These are phyloP conservation scores for Thozetella sp. DNA, from an alignment of 495 filamentous ascomycete genomes.

Conservation along the genomic window DNA sequence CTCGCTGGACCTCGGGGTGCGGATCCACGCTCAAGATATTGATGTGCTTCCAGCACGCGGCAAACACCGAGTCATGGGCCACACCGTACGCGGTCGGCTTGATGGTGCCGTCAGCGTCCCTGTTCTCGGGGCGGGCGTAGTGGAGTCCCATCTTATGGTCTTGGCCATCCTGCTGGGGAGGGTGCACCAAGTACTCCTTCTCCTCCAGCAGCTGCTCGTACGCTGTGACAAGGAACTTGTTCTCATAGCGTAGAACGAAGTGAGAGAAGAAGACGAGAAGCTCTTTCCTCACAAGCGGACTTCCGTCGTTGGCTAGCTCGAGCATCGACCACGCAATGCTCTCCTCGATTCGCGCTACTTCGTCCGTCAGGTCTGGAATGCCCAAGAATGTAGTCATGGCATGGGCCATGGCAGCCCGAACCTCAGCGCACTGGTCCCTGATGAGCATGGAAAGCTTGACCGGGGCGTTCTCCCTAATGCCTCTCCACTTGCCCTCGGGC, in stretches of 20 bases:
- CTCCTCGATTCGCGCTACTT: constrained; percentile 89
- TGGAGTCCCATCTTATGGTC: constrained; percentile 59
- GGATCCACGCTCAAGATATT: constrained; percentile 90
- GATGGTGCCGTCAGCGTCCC: constrained; percentile 50
- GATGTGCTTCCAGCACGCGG: constrained; percentile 91
- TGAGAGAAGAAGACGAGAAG: constrained; percentile 90
- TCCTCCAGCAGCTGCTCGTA: constrained; percentile 91
- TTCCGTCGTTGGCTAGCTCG: constrained; percentile 87
- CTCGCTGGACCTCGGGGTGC: constrained; percentile 87
- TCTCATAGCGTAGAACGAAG: constrained; percentile 88
- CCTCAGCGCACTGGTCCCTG: constrained; percentile 91
- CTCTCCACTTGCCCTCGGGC: constrained; percentile 91
- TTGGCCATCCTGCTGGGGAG: constrained; percentile 50
- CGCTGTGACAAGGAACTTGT: constrained; percentile 87
- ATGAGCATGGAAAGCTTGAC: constrained; percentile 76
- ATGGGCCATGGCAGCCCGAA: constrained; percentile 89
- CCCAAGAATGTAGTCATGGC: constrained; percentile 92
- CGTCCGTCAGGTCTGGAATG: constrained; percentile 88
- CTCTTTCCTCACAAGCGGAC: constrained; percentile 90
- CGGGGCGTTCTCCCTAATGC: constrained; percentile 80
- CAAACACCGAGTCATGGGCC: constrained; percentile 85
- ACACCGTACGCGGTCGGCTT: constrained; percentile 53
- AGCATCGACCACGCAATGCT: constrained; percentile 81
- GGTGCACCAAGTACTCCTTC: constrained; percentile 60
- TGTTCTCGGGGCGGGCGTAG: constrained; percentile 49